Evolutionary conservation across 2,329 filamentous ascomycete species (phyloP), one percentile per base, ranked within the genome.

Genomic region (Hymenoscyphus repandus): DNA sequence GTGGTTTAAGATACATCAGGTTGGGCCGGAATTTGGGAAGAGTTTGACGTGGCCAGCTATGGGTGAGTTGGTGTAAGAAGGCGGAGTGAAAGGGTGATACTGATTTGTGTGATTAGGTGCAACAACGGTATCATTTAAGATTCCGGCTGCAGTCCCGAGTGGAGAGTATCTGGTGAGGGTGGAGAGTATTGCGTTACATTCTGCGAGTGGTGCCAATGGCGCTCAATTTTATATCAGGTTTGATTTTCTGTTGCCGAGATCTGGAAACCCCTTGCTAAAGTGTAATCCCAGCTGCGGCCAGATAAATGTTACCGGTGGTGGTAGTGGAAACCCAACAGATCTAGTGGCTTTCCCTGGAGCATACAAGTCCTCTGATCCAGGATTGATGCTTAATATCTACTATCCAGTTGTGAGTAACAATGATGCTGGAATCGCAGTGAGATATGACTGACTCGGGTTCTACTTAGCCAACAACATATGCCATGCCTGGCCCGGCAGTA

Each of bases 1-100:
- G 3, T 70, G 67, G 67, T 69, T 70, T 50, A 68, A 68, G 52
- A 67, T 69, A 37, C 61, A 62, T 37, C 62, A 69, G 43, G 58
- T 67, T 18, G 62, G 63, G 5, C 63, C 66, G 2, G 65, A 60
- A 1, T 65, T 66, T 32, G 53, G 46, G 18, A 57, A 58, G 20
- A 52, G 40, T 1, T 53, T 55, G 1, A 60, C 57, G 9, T 66
- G 63, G 63, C 53, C 57, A 27, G 60, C 65, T 6, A 46, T 43
- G 13, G 59, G 63, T 65, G 52, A 12, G 54, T 30, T 20, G 10
- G n/a, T n/a, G n/a, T n/a, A n/a, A n/a, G n/a, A n/a, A n/a, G n/a
- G n/a, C n/a, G n/a, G n/a, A 6, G 2, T 22, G 27, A 9, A 2
- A 2, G 6, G 12, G 7, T 4, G 5, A 45, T 22, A 34, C 9